Base-by-base conservation (phyloP, 2,329 filamentous ascomycete species). In the Apiospora arundinis region DNA sequence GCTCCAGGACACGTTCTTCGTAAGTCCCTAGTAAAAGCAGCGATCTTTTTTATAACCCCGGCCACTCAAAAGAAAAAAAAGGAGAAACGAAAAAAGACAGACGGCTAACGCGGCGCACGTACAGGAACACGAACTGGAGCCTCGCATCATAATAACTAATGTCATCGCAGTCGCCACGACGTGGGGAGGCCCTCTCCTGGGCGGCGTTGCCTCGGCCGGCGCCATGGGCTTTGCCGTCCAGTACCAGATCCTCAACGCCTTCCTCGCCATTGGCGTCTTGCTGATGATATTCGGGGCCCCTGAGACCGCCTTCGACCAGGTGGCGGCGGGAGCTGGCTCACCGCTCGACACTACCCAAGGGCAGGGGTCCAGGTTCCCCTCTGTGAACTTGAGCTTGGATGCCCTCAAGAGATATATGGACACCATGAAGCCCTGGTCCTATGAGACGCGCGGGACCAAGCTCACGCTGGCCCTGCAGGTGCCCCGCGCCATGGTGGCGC, bases 1-100 rank as follows among this genome's bases (percentile, higher is more conserved):
- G 1, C 86, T 91, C 67, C 84, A 88, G 66, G 89, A 91, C 74
- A 86, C 86, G 1, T 90, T 85, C 76, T 90, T 88, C 75, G 88
- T 89, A 77, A 78, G 86, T n/a, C n/a, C n/a, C n/a, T 32, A 32
- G 32, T 32, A 32, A 32, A 32, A 32, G 32, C 32, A 32, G 32
- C 32, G 32, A 3, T 6, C 32, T 32, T n/a, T n/a, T n/a, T n/a
- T n/a, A 6, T 4, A 32, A 32, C 32, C 32, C 32, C 32, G n/a
- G n/a, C n/a, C n/a, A n/a, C 6, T 32, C 32, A 6, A 32, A 32
- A 32, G 32, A 32, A 32, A 32, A 32, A 4, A 32, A 32, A 32
- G 32, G 32, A 6, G 32, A 6, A n/a, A 46, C 3, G 32, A 6
- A n/a, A 46, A 40, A 44, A 2, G n/a, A 4, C 14, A 6, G 14